phyloP scores from a whole-genome alignment of 768 basidiomycete species.

The Agrocybe chaxingu region DNA sequence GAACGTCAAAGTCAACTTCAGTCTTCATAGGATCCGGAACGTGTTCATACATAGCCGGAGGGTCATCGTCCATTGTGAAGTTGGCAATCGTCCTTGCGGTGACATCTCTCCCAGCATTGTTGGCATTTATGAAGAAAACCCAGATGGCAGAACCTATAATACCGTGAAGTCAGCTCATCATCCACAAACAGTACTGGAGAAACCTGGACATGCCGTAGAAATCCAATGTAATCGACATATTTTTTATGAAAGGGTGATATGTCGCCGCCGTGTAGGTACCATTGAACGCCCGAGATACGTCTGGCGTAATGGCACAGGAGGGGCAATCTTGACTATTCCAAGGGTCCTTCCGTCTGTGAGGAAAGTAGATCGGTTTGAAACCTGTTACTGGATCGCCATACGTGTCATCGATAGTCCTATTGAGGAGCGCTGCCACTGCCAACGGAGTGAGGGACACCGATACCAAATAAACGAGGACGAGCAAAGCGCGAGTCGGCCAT shows the following conservation, averaged over 20 bases:
- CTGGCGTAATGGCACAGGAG: conserved; percentile 22
- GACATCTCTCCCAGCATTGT: conserved; percentile 23
- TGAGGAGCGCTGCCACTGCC: conserved; percentile 18
- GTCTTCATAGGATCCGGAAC: conserved; percentile 19
- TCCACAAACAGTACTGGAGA: neutral
- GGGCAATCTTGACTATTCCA: conserved; percentile 24
- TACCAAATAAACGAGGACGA: conserved; percentile 5
- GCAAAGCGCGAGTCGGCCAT: conserved; percentile 3
- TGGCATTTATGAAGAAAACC: conserved; percentile 36
- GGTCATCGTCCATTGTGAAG: conserved; percentile 29
- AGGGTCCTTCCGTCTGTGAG: conserved; percentile 9
- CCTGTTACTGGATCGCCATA: conserved; percentile 28
- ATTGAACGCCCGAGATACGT: conserved; percentile 16
- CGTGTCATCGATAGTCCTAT: conserved; percentile 34
- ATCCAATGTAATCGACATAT: conserved; percentile 23
- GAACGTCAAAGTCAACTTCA: conserved; percentile 25
- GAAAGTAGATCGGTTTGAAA: conserved; percentile 21
- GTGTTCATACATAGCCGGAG: conserved; percentile 20
- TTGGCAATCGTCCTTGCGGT: conserved; percentile 24
- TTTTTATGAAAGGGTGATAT: conserved; percentile 20
- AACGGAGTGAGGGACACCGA: neutral
- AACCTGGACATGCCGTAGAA: conserved; percentile 20
- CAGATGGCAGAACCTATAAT: conserved; percentile 33
- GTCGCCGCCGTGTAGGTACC: conserved; percentile 33
- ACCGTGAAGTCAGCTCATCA: neutral